Percentiles rank a stretch among this genome's conserved stretches.
These are phyloP conservation scores for Thalia dealbata DNA, from an alignment of 176 grass and related monocot species.

Conservation along the genomic window DNA sequence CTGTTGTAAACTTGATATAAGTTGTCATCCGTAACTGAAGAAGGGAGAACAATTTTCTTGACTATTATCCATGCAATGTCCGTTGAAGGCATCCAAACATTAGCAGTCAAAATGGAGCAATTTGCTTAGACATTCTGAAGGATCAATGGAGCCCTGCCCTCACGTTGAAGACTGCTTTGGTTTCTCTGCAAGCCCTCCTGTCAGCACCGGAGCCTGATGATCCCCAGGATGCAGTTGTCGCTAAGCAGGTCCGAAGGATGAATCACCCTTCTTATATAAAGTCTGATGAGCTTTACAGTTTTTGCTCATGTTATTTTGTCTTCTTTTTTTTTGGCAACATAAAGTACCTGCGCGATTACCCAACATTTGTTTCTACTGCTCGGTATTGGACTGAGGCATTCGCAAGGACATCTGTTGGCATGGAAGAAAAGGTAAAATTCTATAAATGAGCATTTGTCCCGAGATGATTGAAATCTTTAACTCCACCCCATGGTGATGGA, in stretches of 20 bases:
- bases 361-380: slow-evolving; percentile 69
- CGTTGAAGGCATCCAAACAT: slow-evolving; percentile 94
- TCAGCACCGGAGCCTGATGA: slow-evolving; percentile 89
- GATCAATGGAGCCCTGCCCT: slow-evolving; percentile 99
- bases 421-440: slow-evolving; percentile 77
- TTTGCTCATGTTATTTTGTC: not conserved
- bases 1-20: not conserved
- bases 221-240: slow-evolving; percentile 96
- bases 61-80: slow-evolving; percentile 11
- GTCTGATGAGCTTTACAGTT: not conserved
- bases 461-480: not conserved
- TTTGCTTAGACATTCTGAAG: slow-evolving; percentile 99
- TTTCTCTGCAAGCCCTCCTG: slow-evolving; percentile 93
- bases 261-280: slow-evolving; percentile 13
- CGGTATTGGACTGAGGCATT: slow-evolving; percentile 92
- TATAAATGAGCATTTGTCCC: not conserved
- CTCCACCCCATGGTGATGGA: not conserved
- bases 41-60: not conserved
- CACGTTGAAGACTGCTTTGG: slow-evolving; percentile 81
- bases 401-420: slow-evolving; percentile 53
- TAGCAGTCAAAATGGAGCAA: slow-evolving; percentile 97
- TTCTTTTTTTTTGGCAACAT: slow-evolving; percentile 9
- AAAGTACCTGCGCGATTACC: slow-evolving; percentile 64
- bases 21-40: not conserved
- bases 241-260: slow-evolving; percentile 58